Evolutionary conservation across 257 asterid species (phyloP), one percentile per base, ranked within the genome.

Genomic region (Lycium ferocissimum): DNA sequence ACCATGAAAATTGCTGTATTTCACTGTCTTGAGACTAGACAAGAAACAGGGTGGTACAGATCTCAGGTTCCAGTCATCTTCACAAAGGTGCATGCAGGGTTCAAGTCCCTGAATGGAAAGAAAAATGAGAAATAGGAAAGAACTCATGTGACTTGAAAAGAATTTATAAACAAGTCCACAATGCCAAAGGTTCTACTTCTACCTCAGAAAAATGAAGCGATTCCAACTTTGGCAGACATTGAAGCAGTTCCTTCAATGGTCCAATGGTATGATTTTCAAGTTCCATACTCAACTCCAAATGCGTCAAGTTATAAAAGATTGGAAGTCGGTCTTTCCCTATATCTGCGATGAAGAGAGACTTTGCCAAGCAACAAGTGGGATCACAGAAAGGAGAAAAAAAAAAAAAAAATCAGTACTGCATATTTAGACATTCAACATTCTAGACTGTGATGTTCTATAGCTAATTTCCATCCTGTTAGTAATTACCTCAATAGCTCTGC

Each of bases 161-260:
- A 22, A 65, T 18, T 51, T 63, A 56, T 33, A 51, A 15, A 14
- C 14, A 53, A 33, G 82, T 53, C 22, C 26, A 15, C 18, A 62
- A 43, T 63, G 80, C n/a, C 9, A 59, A 47, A 78, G 17, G 38
- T 35, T 26, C 33, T 26, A 26, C 33, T 38, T 65, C 63, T 88
- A 90, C 95, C 92, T 91, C 87, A 38, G 86, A 62, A 78, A 92
- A 84, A 72, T 82, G 78, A 59, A 92, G 90, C 22, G 83, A 84
- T 81, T 91, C 88, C 80, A 92, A 66, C 63, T 87, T 91, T n/a
- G 93, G 93, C 45, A 87, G 51, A 86, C 63, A 79, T 11, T 33
- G 86, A n/a, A 91, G 88, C 85, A 92, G 86, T 82, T 89, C 84
- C 70, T 87, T 85, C 79, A 92, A 58, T 40, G 57, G 81, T 80